These are phyloP conservation scores for Yamadazyma paraphyllophila DNA, from an alignment of 805 yeast species.

Conservation along the genomic window DNA sequence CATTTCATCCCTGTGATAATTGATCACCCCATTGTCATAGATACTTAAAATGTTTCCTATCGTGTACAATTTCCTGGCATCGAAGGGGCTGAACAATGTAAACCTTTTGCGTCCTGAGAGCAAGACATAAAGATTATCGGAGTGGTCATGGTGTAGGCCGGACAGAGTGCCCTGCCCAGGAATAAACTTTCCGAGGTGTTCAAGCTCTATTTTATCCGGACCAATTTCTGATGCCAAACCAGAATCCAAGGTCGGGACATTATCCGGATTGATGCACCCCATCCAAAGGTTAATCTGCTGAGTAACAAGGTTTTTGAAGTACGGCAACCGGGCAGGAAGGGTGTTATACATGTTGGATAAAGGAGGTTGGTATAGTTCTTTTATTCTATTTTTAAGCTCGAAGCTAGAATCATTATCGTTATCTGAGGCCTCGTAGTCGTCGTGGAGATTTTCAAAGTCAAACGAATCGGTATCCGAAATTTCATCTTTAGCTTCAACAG, in stretches of 20 bases:
- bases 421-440: slow-evolving; percentile 46
- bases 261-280: slow-evolving; percentile 37
- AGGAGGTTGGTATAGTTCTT: slow-evolving; percentile 61
- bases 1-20: slow-evolving; percentile 50
- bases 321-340: slow-evolving; percentile 39
- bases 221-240: not conserved
- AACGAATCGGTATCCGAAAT: slow-evolving; percentile 27
- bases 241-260: not conserved
- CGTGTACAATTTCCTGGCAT: slow-evolving; percentile 57
- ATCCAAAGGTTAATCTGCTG: slow-evolving; percentile 79
- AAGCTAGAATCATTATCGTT: slow-evolving; percentile 21
- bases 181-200: slow-evolving; percentile 35
- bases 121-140: slow-evolving; percentile 69
- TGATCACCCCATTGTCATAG: slow-evolving; percentile 64
- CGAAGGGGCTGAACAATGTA: slow-evolving; percentile 63
- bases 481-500: not conserved
- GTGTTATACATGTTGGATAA: slow-evolving; percentile 38
- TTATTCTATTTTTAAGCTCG: slow-evolving; percentile 16
- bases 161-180: slow-evolving; percentile 65
- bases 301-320: slow-evolving; percentile 47
- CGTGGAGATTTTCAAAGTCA: slow-evolving; percentile 44
- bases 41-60: slow-evolving; percentile 59
- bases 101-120: slow-evolving; percentile 62
- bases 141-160: slow-evolving; percentile 79
- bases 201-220: slow-evolving; percentile 15